Conservation (phyloP, 31 red algal genomes). For the Asparagopsis taxiformis region DNA sequence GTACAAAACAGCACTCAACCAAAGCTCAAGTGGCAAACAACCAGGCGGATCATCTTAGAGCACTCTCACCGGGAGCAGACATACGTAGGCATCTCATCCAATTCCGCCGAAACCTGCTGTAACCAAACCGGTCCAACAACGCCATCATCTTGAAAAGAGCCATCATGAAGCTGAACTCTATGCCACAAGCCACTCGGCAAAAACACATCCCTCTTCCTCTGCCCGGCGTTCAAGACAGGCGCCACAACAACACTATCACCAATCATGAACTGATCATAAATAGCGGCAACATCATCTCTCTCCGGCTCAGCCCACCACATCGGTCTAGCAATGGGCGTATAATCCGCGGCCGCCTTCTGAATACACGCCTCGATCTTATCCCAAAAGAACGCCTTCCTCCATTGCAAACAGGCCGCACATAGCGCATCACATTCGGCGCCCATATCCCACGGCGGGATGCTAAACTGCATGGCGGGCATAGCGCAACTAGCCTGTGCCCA, state of each 20-base stretch:
- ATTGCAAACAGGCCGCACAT: conserved; percentile 32
- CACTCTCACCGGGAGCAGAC: neutral
- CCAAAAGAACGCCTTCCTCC: conserved; percentile 63
- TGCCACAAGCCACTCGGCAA: conserved; percentile 64
- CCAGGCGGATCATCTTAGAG: too few species aligned
- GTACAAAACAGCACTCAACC: too few species aligned
- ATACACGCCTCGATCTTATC: conserved; percentile 23
- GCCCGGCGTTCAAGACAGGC: conserved; percentile 50
- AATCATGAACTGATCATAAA: conserved; percentile 74
- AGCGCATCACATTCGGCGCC: conserved; percentile 42
- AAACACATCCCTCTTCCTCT: conserved; percentile 47
- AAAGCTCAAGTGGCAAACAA: too few species aligned
- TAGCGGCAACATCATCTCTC: conserved; percentile 1
- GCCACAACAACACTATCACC: conserved; percentile 76
- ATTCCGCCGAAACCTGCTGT: conserved; percentile 23
- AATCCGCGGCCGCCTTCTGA: conserved; percentile 21
- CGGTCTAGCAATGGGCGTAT: conserved; percentile 67
- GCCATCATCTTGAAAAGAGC: neutral
- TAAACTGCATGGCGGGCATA: conserved; percentile 90
- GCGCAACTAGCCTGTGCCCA: conserved; percentile 76
- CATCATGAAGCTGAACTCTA: conserved; percentile 13
- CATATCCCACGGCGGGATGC: conserved; percentile 78
- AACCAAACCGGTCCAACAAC: conserved; percentile 31
- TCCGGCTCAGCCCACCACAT: conserved; percentile 71
- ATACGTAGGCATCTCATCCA: conserved; percentile 63